A percentile compares a stretch with the other conserved stretches of the same genome.
Evolutionary conservation across 306 rosid species (phyloP).

Genomic region (Aeschynomene evenia): DNA sequence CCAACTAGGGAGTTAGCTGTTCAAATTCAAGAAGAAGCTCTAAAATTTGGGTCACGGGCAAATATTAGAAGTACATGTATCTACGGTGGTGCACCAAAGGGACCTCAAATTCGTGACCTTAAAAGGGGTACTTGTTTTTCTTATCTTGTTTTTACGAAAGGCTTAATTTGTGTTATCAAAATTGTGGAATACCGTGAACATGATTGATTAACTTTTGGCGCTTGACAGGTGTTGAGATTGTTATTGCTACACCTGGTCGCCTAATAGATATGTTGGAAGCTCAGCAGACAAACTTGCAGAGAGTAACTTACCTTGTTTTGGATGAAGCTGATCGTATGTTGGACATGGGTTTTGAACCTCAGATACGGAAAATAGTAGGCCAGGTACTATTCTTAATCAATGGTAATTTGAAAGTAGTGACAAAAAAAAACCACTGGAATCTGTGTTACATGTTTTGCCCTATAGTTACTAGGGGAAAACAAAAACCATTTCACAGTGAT

Average conservation of each 20-base stretch:
- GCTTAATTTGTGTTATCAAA: background rate
- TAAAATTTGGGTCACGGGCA: slow-evolving; percentile 62
- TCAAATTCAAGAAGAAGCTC: slow-evolving; percentile 90
- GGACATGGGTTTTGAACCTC: slow-evolving; percentile 99
- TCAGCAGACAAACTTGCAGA: slow-evolving; percentile 75
- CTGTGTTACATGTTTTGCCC: background rate
- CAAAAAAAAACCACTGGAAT: background rate
- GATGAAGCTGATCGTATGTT: slow-evolving; percentile 99
- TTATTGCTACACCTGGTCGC: slow-evolving; percentile 97
- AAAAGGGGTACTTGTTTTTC: slow-evolving; percentile 53
- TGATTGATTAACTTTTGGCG: slow-evolving; percentile 16
- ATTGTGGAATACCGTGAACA: slow-evolving; percentile 13
- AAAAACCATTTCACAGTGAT: background rate
- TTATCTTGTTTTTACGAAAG: background rate
- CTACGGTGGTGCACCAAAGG: slow-evolving; percentile 98
- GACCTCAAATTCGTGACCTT: slow-evolving; percentile 96
- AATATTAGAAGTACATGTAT: slow-evolving; percentile 70
- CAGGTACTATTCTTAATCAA: slow-evolving; percentile 53
- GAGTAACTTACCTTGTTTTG: slow-evolving; percentile 92
- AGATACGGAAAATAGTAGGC: slow-evolving; percentile 75
- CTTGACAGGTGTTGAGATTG: slow-evolving; percentile 80
- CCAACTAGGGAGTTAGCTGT: slow-evolving; percentile 96
- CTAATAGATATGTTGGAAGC: slow-evolving; percentile 98
- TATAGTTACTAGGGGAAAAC: too few species aligned
- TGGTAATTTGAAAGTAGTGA: background rate